Evolutionary conservation across 1,284 basidiomycete species (phyloP), one percentile per base, ranked within the genome.

Genomic region (Mrakiaceae sp.): DNA sequence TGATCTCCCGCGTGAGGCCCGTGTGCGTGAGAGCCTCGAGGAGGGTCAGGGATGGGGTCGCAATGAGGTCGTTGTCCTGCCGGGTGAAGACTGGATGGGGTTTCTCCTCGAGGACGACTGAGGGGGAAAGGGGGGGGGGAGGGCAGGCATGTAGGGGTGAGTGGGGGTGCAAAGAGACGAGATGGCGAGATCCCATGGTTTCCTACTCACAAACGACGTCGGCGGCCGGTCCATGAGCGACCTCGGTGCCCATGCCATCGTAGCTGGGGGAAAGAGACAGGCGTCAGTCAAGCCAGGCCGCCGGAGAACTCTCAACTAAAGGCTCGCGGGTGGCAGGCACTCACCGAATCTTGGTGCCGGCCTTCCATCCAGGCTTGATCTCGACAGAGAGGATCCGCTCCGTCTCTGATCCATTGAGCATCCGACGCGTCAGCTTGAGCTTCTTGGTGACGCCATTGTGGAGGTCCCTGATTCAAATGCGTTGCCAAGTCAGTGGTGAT

Each of bases 351-450:
- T 94, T 96, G 27, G 93, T 97, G 2, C 93, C 93, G 69, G 71
- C 76, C 70, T 81, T 81, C 78, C 79, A 81, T 40, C 79, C 80
- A 10, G 93, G 88, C 70, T 86, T 84, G 63, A 95, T 83, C n/a
- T 84, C 81, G 69, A 95, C 87, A 72, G 93, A 90, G 66, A 96
- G 83, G 7, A 94, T 85, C 77, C 94, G 96, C 69, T 95, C 90
- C 75, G 96, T 92, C 11, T 84, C 86, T 11, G 79, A 77, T 1
- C 94, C 92, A 64, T 82, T 81, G 42, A 85, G 76, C 63, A 87
- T 77, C 70, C 83, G 83, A 62, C 93, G 84, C 3, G 86, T 86
- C 66, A 98, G 84, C 76, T 93, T 95, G 67, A 98, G 83, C 70
- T 86, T 88, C 77, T 98, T 98, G 43, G 86, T 87, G 2, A 86